These are phyloP conservation scores for Rhizophora apiculata DNA, from an alignment of 345 rosid genomes.

Conservation along the genomic window DNA sequence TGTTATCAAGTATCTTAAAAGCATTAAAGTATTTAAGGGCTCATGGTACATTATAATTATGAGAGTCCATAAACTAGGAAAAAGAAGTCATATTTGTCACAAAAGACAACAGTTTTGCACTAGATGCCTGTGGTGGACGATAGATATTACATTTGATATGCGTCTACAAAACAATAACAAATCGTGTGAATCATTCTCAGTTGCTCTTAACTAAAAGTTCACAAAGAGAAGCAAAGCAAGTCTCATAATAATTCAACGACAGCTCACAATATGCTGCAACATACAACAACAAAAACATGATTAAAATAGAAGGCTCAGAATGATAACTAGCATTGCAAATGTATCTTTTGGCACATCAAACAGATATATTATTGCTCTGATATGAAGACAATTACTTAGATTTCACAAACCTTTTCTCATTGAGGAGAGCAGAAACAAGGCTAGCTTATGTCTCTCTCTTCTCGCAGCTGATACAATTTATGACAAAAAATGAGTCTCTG, in stretches of 20 bases:
- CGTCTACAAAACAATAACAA: background rate
- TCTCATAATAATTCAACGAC: background rate
- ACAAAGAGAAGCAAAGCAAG: too few relatives aligned
- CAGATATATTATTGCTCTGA: background rate
- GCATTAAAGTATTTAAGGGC: background rate
- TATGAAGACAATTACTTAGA: background rate
- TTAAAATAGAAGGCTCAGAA: background rate
- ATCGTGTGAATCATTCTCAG: too few relatives aligned
- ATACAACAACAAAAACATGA: background rate
- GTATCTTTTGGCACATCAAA: too few relatives aligned
- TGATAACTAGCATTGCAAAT: too few relatives aligned
- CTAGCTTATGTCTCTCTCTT: constrained; percentile 98
- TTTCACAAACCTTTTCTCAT: constrained; percentile 74
- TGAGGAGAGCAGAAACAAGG: constrained; percentile 88
- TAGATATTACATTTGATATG: background rate
- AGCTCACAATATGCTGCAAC: background rate
- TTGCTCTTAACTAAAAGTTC: too few relatives aligned
- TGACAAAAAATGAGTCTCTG: constrained; percentile 89
- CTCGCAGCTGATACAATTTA: constrained; percentile 83
- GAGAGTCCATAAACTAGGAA: too few relatives aligned
- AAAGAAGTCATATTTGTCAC: too few relatives aligned
- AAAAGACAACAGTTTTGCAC: background rate
- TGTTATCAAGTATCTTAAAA: background rate
- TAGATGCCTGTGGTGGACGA: background rate
- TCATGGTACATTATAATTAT: background rate